Conservation (phyloP, 1,284 basidiomycete species). For the Tilletia caries region DNA sequence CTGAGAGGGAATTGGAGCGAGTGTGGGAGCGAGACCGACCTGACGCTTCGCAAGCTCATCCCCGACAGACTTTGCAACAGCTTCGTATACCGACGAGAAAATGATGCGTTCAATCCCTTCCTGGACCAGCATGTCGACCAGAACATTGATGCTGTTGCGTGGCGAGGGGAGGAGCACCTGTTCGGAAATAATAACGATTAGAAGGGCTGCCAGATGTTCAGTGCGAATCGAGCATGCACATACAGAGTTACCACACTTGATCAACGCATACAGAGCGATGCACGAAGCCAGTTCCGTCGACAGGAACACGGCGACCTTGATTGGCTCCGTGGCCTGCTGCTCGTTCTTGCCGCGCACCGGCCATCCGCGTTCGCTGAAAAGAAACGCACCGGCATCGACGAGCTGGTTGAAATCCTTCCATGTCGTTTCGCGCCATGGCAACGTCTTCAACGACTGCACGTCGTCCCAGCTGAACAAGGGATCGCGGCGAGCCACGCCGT, state of each 20-base stretch:
- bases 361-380: not conserved
- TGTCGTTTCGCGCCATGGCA: not conserved
- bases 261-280: not conserved
- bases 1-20: too few species aligned
- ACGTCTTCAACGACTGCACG: too few species aligned
- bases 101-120: not conserved
- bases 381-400: not conserved
- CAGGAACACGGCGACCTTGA: not conserved
- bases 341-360: not conserved
- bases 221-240: not conserved
- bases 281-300: not conserved
- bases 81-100: not conserved
- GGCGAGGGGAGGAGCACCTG: not conserved
- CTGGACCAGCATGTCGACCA: not conserved
- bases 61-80: not conserved
- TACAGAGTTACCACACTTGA: not conserved
- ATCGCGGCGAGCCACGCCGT: too few species aligned
- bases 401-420: not conserved
- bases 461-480: too few species aligned
- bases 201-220: too few species aligned
- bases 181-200: too few species aligned
- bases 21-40: too few species aligned
- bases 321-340: not conserved
- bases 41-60: too few species aligned
- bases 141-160: not conserved